Conservation (phyloP, 2,329 filamentous ascomycete species). For the Diaporthe australafricana region DNA sequence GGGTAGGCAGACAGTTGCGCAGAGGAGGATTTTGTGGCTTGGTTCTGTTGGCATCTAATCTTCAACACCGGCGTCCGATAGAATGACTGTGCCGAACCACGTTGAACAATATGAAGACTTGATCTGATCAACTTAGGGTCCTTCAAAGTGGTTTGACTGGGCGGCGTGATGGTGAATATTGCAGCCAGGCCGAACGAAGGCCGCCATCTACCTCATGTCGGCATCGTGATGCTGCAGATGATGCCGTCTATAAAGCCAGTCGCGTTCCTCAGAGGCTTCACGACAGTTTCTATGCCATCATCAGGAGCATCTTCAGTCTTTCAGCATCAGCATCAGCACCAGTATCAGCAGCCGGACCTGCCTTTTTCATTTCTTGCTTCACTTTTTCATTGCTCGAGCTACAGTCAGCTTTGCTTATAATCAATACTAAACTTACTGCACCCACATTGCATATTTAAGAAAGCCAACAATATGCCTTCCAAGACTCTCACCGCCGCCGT, state of each 20-base stretch:
- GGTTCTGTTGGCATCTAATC: slow-evolving; percentile 24
- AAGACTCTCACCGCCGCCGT: slow-evolving; percentile 21
- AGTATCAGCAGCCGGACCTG: slow-evolving; percentile 22
- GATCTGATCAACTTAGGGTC: slow-evolving; percentile 16
- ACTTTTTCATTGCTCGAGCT: background rate
- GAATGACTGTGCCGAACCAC: background rate
- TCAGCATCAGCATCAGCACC: slow-evolving; percentile 27
- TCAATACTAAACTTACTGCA: background rate
- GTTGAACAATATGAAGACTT: background rate
- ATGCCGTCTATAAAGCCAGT: background rate
- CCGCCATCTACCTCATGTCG: background rate
- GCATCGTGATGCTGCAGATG: slow-evolving; percentile 15
- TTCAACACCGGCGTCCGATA: background rate
- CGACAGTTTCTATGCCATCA: background rate
- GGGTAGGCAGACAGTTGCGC: background rate
- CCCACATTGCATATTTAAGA: background rate
- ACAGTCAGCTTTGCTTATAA: background rate
- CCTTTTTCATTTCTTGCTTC: background rate
- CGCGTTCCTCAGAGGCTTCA: background rate
- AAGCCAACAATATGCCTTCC: slow-evolving; percentile 2
- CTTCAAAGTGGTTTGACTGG: slow-evolving; percentile 23
- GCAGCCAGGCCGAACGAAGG: background rate
- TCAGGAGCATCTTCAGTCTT: slow-evolving; percentile 22
- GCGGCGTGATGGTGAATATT: background rate
- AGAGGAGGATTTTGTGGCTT: slow-evolving; percentile 11